phyloP scores from a whole-genome alignment of 1,284 basidiomycete genomes.

The Schizophyllum commune region DNA sequence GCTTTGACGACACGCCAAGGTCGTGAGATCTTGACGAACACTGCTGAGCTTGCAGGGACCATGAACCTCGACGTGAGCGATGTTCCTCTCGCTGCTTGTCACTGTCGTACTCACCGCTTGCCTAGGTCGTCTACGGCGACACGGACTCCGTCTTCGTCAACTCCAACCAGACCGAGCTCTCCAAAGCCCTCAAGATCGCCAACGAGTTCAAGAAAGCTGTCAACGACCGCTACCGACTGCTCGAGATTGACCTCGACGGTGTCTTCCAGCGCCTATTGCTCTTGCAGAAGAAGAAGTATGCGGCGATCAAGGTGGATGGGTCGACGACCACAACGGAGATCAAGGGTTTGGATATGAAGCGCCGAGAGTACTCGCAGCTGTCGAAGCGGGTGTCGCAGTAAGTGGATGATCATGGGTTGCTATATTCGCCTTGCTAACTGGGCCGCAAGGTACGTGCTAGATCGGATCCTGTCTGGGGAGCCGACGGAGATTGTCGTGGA shows the following conservation, averaged over 20 bases:
- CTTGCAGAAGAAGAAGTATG: slow-evolving; percentile 99
- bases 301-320: slow-evolving; percentile 87
- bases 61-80: slow-evolving; percentile 76
- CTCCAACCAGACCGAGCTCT: slow-evolving; percentile 84
- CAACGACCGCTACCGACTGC: slow-evolving; percentile 90
- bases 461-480: slow-evolving; percentile 89
- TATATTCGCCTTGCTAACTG: not conserved
- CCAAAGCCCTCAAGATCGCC: slow-evolving; percentile 88
- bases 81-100: not conserved
- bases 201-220: slow-evolving; percentile 92
- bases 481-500: slow-evolving; percentile 86
- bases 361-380: slow-evolving; percentile 89
- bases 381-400: slow-evolving; percentile 92
- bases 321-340: slow-evolving; percentile 77
- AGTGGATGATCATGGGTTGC: slow-evolving; percentile 23
- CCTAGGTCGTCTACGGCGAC: slow-evolving; percentile 94
- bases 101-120: slow-evolving; percentile 2
- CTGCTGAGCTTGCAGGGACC: slow-evolving; percentile 87
- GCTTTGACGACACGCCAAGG: slow-evolving; percentile 98
- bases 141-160: slow-evolving; percentile 99
- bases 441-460: slow-evolving; percentile 67
- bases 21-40: slow-evolving; percentile 93
- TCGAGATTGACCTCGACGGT: slow-evolving; percentile 96
- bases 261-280: slow-evolving; percentile 91
- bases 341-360: slow-evolving; percentile 99